Evolutionary conservation across 2,329 filamentous ascomycete species (phyloP).

Genomic region (Penicillium olsonii): DNA sequence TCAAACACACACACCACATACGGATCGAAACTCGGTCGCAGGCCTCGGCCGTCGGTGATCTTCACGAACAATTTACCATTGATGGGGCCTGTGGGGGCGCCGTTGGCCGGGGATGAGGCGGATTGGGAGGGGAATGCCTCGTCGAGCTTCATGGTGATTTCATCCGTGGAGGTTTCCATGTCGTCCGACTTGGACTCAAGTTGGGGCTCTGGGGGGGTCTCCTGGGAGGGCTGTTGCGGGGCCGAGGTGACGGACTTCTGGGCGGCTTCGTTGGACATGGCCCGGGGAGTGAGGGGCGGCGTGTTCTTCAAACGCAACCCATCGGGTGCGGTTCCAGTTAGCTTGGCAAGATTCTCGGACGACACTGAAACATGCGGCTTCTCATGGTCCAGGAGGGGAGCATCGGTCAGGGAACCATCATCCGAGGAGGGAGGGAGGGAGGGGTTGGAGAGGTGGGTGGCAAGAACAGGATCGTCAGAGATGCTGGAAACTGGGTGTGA

Average conservation of each 20-base stretch:
- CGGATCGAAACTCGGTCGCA: constrained; percentile 81
- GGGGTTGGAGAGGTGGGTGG: constrained; percentile 70
- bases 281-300: constrained; percentile 84
- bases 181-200: constrained; percentile 22
- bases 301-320: constrained; percentile 76
- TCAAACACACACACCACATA: constrained; percentile 98
- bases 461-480: constrained; percentile 65
- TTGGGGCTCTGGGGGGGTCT: constrained; percentile 2
- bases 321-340: constrained; percentile 75
- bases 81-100: constrained; percentile 67
- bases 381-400: constrained; percentile 54
- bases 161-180: constrained; percentile 33
- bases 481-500: constrained; percentile 63
- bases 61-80: constrained; percentile 90
- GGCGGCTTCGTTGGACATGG: constrained; percentile 66
- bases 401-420: constrained; percentile 44
- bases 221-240: constrained; percentile 4
- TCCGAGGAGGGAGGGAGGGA: constrained; percentile 57
- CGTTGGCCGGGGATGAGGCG: constrained; percentile 36
- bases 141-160: constrained; percentile 39
- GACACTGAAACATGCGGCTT: constrained; percentile 43
- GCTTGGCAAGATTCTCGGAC: constrained; percentile 58
- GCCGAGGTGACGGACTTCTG: constrained; percentile 28
- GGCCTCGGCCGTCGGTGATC: constrained; percentile 79
- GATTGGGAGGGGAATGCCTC: constrained; percentile 36